Conservation (phyloP, 257 asterid species). For the Solanum appendiculatum region DNA sequence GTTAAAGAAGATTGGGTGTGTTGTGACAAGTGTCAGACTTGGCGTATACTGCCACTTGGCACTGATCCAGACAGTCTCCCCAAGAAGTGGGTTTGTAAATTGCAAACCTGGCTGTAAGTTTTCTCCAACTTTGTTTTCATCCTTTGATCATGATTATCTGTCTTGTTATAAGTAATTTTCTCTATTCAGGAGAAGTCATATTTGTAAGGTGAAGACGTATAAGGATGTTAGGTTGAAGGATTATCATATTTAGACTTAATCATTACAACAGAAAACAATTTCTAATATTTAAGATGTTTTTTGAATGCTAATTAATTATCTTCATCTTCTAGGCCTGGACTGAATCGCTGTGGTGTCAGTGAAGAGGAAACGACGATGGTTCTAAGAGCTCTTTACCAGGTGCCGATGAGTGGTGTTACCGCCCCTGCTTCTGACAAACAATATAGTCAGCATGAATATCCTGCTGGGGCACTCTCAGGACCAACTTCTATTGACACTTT, state of each 20-base stretch:
- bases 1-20: conserved; percentile 83
- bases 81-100: conserved; percentile 83
- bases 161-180: not conserved
- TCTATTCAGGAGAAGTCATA: not conserved
- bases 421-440: conserved; percentile 37
- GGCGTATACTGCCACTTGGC: conserved; percentile 97
- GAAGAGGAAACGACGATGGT: conserved; percentile 86
- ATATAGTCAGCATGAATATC: conserved; percentile 26
- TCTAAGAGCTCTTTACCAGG: conserved; percentile 64
- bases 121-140: not conserved
- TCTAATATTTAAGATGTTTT: not conserved
- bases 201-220: not conserved
- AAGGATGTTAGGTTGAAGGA: not conserved
- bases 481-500: conserved; percentile 32
- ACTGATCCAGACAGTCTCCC: conserved; percentile 80
- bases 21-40: conserved; percentile 75
- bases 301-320: conserved; percentile 7
- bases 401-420: conserved; percentile 38
- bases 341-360: conserved; percentile 76
- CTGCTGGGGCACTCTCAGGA: conserved; percentile 28
- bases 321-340: conserved; percentile 62
- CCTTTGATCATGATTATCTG: not conserved
- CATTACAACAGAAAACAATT: conserved; percentile 1
- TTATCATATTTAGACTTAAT: not conserved
- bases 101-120: conserved; percentile 99